Base-by-base conservation (phyloP, 2,329 filamentous ascomycete genomes). In the Cladosporium oxysporum region DNA sequence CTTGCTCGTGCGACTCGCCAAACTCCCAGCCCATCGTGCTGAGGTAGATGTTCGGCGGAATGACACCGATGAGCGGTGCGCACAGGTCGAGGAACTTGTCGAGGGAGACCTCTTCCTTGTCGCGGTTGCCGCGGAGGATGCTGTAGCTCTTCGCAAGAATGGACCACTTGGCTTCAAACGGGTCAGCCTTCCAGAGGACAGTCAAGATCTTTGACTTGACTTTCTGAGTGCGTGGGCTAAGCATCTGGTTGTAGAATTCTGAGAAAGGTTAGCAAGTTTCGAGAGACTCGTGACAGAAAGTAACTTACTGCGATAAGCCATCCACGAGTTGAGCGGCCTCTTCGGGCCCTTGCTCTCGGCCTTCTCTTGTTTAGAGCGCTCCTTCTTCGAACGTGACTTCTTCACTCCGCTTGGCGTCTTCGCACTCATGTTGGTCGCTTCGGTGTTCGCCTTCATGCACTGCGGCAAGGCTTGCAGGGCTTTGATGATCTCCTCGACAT, bases 401-500 rank as follows among this genome's bases (percentile, higher is more conserved):
- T 29, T 29, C 23, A 47, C 57, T 47, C 37, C 37, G 6, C 26
- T 44, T 6, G 35, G n/a, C 23, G 23, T 47, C n/a, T 58, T 41
- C 33, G 21, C 55, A 16, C 21, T 58, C 21, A 58, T 58, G 31
- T 47, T 29, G 16, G 35, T 47, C 35, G 60, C 33, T 41, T 29
- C 29, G 12, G 31, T 41, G 33, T 16, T 28, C 18, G 12, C 49
- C 23, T 55, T 37, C 28, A 3, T 41, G 52, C 52, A 55, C 33
- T 37, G 31, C 60, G 33, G 33, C 31, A 52, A 44, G 47, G 37
- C 49, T 31, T 28, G 28, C 16, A 52, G 59, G 29, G 59, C 44
- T 53, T 21, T 62, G 59, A 33, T 52, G n/a, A 35, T 35, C 59
- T 50, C 59, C 29, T 50, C 44, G 41, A 53, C 44, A 49, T 59